A percentile compares a stretch with the other conserved stretches of the same genome.
Evolutionary conservation across 495 filamentous ascomycete species (phyloP).

Genomic region (Penicillium angulare): DNA sequence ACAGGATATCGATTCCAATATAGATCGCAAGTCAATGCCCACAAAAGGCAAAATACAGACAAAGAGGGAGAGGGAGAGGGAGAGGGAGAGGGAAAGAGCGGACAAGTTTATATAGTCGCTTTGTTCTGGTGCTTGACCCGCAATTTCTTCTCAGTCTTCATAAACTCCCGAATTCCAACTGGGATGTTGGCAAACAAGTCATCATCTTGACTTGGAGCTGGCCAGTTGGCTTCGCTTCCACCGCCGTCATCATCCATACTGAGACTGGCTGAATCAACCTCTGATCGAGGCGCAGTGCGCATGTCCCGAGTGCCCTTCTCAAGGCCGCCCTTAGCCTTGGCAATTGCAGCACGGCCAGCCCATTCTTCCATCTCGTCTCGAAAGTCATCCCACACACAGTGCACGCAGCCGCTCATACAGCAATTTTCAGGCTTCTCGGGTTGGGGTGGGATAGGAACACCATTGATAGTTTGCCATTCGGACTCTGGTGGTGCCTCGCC

Average conservation of each 20-base stretch:
- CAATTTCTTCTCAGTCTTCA: constrained; percentile 92
- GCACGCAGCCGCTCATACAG: constrained; percentile 98
- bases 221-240: constrained; percentile 68
- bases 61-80: no score
- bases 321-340: constrained; percentile 35
- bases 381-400: constrained; percentile 94
- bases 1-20: constrained; percentile 7
- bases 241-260: constrained; percentile 85
- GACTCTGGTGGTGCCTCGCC: constrained; percentile 40
- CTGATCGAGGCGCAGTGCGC: constrained; percentile 34
- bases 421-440: constrained; percentile 96
- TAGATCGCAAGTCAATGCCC: no score
- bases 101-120: constrained; percentile 8
- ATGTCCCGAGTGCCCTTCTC: constrained; percentile 33
- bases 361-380: constrained; percentile 90
- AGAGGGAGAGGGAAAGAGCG: not conserved
- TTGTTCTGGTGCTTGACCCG: constrained; percentile 65
- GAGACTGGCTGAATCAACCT: constrained; percentile 38
- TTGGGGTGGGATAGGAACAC: constrained; percentile 75
- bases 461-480: constrained; percentile 64
- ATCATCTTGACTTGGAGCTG: constrained; percentile 26
- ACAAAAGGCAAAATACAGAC: no score
- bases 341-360: constrained; percentile 59
- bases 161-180: constrained; percentile 93
- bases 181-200: constrained; percentile 80